These are phyloP conservation scores for Croton laevigatus DNA, from an alignment of 441 rosid genomes.

Conservation along the genomic window DNA sequence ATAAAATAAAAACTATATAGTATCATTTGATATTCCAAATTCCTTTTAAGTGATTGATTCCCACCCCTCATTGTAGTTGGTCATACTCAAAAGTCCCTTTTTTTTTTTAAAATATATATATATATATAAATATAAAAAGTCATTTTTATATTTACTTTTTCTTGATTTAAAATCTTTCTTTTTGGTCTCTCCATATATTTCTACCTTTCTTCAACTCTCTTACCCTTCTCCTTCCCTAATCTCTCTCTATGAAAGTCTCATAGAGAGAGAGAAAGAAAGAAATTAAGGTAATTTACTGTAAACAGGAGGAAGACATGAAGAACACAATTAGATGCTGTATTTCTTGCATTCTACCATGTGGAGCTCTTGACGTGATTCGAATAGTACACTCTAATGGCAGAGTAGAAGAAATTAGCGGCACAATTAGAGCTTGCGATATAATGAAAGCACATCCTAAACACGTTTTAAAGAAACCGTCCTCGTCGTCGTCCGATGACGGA, in stretches of 20 bases:
- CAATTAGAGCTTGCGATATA: constrained; percentile 71
- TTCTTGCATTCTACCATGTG: constrained; percentile 96
- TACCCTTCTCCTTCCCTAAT: constrained; percentile 8
- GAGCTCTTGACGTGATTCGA: constrained; percentile 89
- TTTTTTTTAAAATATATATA: not conserved
- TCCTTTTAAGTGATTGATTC: constrained; percentile 29
- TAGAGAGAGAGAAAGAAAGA: constrained; percentile 21
- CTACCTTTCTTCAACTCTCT: constrained; percentile 13
- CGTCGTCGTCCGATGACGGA: constrained; percentile 43
- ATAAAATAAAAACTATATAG: no score
- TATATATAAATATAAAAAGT: constrained; percentile 6
- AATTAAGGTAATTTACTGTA: not conserved
- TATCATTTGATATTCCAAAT: constrained; percentile 27
- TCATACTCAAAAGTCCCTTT: not conserved
- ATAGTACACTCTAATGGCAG: constrained; percentile 85
- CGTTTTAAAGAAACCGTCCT: constrained; percentile 76
- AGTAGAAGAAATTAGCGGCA: constrained; percentile 89
- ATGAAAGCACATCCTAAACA: constrained; percentile 83
- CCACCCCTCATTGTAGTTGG: constrained; percentile 6
- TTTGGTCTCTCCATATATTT: constrained; percentile 12
- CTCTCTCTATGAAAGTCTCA: constrained; percentile 24
- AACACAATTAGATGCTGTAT: constrained; percentile 86
- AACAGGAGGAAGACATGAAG: constrained; percentile 42
- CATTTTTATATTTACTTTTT: constrained; percentile 6
- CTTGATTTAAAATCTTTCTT: constrained; percentile 11